phyloP scores from a whole-genome alignment of 768 basidiomycete species.

The Suillus discolor region DNA sequence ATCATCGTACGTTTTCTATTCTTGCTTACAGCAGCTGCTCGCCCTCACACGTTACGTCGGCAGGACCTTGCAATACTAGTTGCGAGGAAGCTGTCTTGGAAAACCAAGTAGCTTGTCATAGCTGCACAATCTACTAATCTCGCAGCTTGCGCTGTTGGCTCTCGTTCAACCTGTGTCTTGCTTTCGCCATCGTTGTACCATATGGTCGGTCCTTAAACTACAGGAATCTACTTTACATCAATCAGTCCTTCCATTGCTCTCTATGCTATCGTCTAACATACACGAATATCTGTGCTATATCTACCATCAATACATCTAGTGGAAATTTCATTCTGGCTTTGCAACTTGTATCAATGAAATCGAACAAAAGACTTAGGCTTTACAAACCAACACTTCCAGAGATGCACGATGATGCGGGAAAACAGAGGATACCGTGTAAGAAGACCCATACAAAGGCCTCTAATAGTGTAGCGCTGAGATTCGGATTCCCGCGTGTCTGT shows the following conservation, averaged over 20 bases:
- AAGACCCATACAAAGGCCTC: not conserved
- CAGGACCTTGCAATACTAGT: not conserved
- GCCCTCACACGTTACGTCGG: not conserved
- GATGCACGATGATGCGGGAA: not conserved
- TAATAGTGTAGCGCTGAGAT: not conserved
- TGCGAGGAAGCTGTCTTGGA: not conserved
- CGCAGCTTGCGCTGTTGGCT: not conserved
- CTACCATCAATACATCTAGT: not conserved
- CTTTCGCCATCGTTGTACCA: not conserved
- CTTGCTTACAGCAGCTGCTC: not conserved
- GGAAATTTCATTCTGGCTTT: not conserved
- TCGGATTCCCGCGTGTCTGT: not conserved
- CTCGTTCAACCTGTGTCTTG: not conserved
- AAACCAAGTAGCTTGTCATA: not conserved
- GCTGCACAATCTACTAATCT: not conserved
- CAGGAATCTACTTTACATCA: not conserved
- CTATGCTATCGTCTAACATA: not conserved
- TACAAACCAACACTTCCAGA: constrained; percentile 43
- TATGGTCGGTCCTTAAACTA: not conserved
- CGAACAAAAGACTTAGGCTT: not conserved
- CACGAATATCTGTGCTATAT: not conserved
- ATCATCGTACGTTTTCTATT: constrained; percentile 6
- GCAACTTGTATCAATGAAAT: not conserved
- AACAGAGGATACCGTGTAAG: not conserved
- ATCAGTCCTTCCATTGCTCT: not conserved